phyloP scores from a whole-genome alignment of 306 rosid species.

The Rosa rugosa region DNA sequence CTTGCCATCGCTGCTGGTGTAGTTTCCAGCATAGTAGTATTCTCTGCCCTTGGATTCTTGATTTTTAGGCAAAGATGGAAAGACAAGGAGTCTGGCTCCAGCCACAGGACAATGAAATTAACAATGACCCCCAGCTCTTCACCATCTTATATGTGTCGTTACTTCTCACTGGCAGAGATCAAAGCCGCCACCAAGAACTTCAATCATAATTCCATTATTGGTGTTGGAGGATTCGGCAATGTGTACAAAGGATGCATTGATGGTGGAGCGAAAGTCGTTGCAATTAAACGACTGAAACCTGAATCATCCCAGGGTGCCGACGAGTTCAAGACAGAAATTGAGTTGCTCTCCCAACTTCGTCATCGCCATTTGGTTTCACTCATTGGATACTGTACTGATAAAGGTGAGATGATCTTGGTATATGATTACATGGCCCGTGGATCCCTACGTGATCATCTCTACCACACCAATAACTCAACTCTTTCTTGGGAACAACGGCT shows the following conservation, averaged over 20 bases:
- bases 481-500: slow-evolving; percentile 17
- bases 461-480: neutral
- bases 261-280: neutral
- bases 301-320: slow-evolving; percentile 35
- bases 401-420: slow-evolving; percentile 27
- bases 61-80: neutral
- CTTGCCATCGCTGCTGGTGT: slow-evolving; percentile 17
- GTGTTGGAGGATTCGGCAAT: slow-evolving; percentile 41
- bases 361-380: slow-evolving; percentile 31
- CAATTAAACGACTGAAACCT: slow-evolving; percentile 30
- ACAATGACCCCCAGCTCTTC: neutral
- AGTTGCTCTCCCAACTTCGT: slow-evolving; percentile 49
- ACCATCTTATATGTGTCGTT: slow-evolving; percentile 22
- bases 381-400: slow-evolving; percentile 20
- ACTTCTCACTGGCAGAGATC: slow-evolving; percentile 30
- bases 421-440: slow-evolving; percentile 9
- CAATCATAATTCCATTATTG: slow-evolving; percentile 12
- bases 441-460: slow-evolving; percentile 17
- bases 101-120: slow-evolving; percentile 2
- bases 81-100: neutral
- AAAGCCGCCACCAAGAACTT: slow-evolving; percentile 32
- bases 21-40: neutral
- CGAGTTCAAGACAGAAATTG: slow-evolving; percentile 48
- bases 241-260: slow-evolving; percentile 37
- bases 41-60: neutral